Evolutionary conservation across 805 yeast species (phyloP).

Genomic region (Wickerhamomyces strasburgensis): DNA sequence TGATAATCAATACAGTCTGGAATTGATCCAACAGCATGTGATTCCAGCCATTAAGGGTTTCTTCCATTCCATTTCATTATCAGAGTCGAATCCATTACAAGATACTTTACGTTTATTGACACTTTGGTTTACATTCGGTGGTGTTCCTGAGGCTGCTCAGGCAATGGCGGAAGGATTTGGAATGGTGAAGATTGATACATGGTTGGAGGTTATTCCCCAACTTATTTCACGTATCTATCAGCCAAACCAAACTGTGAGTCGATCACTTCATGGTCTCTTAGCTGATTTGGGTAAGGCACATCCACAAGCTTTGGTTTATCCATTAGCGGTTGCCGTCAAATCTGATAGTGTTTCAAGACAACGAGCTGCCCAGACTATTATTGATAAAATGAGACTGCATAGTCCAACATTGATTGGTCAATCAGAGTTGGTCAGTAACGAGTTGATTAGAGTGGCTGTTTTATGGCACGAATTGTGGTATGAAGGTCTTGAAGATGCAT

Average conservation of each 20-base stretch:
- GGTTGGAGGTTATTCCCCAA: constrained; percentile 96
- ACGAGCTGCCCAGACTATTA: constrained; percentile 84
- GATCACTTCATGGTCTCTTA: constrained; percentile 71
- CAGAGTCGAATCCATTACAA: constrained; percentile 82
- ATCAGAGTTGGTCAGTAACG: constrained; percentile 90
- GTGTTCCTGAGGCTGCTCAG: constrained; percentile 81
- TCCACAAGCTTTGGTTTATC: constrained; percentile 95
- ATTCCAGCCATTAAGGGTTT: constrained; percentile 95
- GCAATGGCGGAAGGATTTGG: constrained; percentile 89
- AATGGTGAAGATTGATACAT: constrained; percentile 83
- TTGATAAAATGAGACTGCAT: constrained; percentile 88
- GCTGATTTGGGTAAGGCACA: constrained; percentile 91
- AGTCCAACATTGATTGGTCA: constrained; percentile 83
- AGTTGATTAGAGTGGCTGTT: constrained; percentile 89
- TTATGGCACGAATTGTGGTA: constrained; percentile 98
- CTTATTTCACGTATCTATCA: constrained; percentile 95
- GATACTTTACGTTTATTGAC: constrained; percentile 88
- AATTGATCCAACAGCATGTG: constrained; percentile 77
- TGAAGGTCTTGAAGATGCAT: constrained; percentile 95
- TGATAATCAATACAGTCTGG: constrained; percentile 35
- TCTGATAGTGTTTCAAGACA: constrained; percentile 88
- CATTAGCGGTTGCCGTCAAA: constrained; percentile 91
- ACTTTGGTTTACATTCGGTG: constrained; percentile 95
- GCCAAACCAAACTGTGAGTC: constrained; percentile 79
- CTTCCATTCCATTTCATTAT: constrained; percentile 87